Conservation (phyloP, 2,329 filamentous ascomycete genomes). For the Coleophoma crateriformis region DNA sequence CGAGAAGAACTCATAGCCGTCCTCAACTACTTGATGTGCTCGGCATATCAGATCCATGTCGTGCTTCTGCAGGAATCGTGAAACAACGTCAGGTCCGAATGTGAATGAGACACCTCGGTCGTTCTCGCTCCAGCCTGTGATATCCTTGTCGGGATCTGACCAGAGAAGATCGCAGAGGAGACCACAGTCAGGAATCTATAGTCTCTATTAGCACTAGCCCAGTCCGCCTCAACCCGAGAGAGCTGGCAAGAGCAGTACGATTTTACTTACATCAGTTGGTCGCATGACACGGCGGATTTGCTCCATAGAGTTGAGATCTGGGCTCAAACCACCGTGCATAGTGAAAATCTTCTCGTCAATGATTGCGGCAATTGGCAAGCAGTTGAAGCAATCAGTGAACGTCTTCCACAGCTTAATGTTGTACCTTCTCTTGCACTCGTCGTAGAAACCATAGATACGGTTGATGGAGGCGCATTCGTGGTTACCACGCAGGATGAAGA, state of each 20-base stretch:
- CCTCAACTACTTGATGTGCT: conserved; percentile 97
- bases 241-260: conserved; percentile 16
- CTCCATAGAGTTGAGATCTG: conserved; percentile 98
- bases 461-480: conserved; percentile 99
- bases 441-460: conserved; percentile 99
- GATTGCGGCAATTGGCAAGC: conserved; percentile 94
- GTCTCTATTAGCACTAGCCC: conserved; percentile 25
- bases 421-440: conserved; percentile 98
- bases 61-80: conserved; percentile 95
- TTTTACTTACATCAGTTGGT: conserved; percentile 83
- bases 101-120: conserved; percentile 98
- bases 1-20: conserved; percentile 99
- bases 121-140: conserved; percentile 98
- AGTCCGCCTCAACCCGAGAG: conserved; percentile 21
- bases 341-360: conserved; percentile 99
- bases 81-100: conserved; percentile 95
- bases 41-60: conserved; percentile 99
- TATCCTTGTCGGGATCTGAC: conserved; percentile 99
- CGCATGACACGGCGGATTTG: conserved; percentile 99
- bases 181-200: conserved; percentile 93
- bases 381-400: conserved; percentile 99
- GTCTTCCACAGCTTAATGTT: conserved; percentile 99
- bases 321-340: conserved; percentile 97
- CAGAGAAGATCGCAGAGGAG: conserved; percentile 95
- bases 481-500: conserved; percentile 97